Evolutionary conservation across 2,329 filamentous ascomycete genomes (phyloP).

Genomic region (Ceratocystis alfenasii): DNA sequence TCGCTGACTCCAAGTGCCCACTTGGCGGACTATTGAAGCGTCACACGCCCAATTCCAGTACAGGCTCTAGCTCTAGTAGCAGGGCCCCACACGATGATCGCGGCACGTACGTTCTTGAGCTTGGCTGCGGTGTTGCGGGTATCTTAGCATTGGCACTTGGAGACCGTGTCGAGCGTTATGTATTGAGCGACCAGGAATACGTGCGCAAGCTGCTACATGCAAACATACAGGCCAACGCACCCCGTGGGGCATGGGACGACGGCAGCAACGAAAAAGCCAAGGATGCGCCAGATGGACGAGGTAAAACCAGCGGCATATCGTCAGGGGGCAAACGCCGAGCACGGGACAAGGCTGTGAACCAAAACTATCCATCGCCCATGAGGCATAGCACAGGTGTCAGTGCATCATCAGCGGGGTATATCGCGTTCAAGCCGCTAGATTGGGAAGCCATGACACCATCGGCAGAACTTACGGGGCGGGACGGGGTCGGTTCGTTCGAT

Average conservation of each 20-base stretch:
- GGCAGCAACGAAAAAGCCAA: constrained; percentile 10
- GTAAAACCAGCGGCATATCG: not conserved
- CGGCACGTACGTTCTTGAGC: constrained; percentile 53
- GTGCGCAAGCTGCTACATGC: constrained; percentile 62
- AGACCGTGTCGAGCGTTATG: constrained; percentile 49
- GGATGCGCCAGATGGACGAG: not conserved
- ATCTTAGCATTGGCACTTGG: constrained; percentile 58
- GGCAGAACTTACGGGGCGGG: constrained; percentile 27
- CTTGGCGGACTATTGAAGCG: constrained; percentile 38
- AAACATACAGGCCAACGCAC: constrained; percentile 57
- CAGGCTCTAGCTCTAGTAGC: not conserved
- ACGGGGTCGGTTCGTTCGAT: constrained; percentile 41
- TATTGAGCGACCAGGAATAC: constrained; percentile 82
- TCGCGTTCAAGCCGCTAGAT: constrained; percentile 56
- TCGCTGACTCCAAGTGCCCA: constrained; percentile 50
- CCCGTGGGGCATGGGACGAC: constrained; percentile 14
- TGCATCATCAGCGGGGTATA: constrained; percentile 26
- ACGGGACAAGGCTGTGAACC: not conserved
- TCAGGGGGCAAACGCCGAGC: not conserved
- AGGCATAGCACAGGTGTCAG: too few species aligned
- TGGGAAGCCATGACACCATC: constrained; percentile 62
- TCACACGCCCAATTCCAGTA: not conserved
- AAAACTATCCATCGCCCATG: too few species aligned
- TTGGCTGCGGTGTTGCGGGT: constrained; percentile 79
- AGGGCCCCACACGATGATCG: constrained; percentile 28